Base-by-base conservation (phyloP, 805 yeast genomes). In the Lipomyces orientalis region DNA sequence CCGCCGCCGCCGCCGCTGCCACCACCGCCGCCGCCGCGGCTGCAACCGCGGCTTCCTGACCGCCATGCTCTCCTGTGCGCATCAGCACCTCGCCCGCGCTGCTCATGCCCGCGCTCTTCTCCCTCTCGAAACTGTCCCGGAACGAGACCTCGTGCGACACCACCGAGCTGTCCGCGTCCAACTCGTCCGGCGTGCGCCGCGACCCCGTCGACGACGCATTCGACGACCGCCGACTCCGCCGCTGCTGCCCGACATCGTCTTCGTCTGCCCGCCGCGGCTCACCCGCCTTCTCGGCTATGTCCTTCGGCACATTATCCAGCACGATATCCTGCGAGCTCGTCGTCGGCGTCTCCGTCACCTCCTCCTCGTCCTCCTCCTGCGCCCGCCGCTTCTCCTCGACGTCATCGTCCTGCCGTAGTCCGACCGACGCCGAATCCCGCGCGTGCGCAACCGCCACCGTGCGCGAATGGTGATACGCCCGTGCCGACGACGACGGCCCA, bases 371-470 rank as follows among this genome's bases (percentile, higher is more conserved):
- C 43, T 55, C 65, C 31, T 56, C 65, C n/a, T 46, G 58, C 16
- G 33, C 31, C 14, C 34, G 56, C 34, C 51, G 65, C 55, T 62
- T 58, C 49, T 60, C 62, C 58, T 54, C 63, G 9, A 33, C 51
- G 8, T 62, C 65, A 16, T 58, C 65, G 14, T 62, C 62, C 57
- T 59, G 61, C 22, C 64, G 60, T 46, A 56, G 39, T n/a, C 54
- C n/a, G 14, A 37, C 60, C 33, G 62, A 57, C 19, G 66, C 51
- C 14, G 66, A 64, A 43, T 58, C 63, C 7, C 66, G 25, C 5
- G 35, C 60, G 25, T 19, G 62, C 58, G 46, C 29, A 58, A 16
- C 63, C 52, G 57, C 43, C 49, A 37, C 19, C 34, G 55, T 52
- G 55, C 55, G 55, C 8, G 55, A 52, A 14, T 25, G n/a, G n/a